Evolutionary conservation across 1,284 basidiomycete genomes (phyloP).

Genomic region (Trichosporon faecale): DNA sequence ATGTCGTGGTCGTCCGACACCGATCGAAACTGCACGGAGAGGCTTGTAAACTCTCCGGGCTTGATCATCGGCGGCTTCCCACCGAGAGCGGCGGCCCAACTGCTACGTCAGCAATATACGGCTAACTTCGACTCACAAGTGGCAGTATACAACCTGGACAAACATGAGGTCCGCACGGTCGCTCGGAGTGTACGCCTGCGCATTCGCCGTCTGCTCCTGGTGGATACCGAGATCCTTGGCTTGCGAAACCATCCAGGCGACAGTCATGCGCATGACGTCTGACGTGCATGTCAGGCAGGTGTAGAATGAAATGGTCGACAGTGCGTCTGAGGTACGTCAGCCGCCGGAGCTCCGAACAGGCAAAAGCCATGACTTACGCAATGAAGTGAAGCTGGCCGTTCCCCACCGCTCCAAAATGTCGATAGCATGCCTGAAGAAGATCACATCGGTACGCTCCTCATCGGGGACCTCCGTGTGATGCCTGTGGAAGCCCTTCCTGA

Average conservation of each 20-base stretch:
- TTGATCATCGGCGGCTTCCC: constrained; percentile 16
- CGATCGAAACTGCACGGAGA: neutral
- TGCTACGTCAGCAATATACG: neutral
- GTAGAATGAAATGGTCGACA: constrained; percentile 22
- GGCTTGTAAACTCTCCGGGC: constrained; percentile 23
- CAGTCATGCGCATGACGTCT: constrained; percentile 17
- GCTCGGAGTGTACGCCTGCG: constrained; percentile 16
- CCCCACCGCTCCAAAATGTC: constrained; percentile 22
- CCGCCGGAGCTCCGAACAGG: neutral
- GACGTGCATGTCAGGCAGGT: constrained; percentile 18
- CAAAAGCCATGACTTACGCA: constrained; percentile 16
- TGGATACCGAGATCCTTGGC: constrained; percentile 25
- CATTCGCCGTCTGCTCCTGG: constrained; percentile 13
- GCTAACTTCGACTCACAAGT: constrained; percentile 17
- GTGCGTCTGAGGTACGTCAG: constrained; percentile 20
- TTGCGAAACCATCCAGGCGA: constrained; percentile 26
- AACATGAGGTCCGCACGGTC: constrained; percentile 28
- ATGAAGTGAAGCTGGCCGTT: constrained; percentile 20
- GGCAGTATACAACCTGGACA: constrained; percentile 20
- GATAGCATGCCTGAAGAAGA: constrained; percentile 22
- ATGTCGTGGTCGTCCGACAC: constrained; percentile 14
- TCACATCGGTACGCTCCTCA: constrained; percentile 16
- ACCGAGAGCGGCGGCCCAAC: constrained; percentile 19
- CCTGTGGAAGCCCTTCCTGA: neutral
- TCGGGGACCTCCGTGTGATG: constrained; percentile 3